Evolutionary conservation across 2,329 filamentous ascomycete species (phyloP), one percentile per base, ranked within the genome.

Genomic region (Rhytidhysteron rufulum): DNA sequence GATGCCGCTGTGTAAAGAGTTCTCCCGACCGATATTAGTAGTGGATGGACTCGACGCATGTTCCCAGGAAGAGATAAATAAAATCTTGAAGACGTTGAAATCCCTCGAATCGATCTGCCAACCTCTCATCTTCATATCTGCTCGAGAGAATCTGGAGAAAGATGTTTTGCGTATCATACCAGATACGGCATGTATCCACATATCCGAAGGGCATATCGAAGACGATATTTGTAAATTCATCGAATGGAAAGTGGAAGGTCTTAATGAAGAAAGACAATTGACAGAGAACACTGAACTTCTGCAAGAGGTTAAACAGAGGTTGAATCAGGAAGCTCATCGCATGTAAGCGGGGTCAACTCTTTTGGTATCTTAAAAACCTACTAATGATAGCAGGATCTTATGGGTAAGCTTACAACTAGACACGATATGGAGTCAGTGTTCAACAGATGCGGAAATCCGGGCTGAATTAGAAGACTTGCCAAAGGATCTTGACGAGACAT

Each of bases 201-300:
- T 33, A 15, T 33, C 31, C 3, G 5, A 5, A 5, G 17, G 18
- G 31, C 3, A 33, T 33, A 11, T 11, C n/a, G 19, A 33, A 18
- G 31, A 33, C 15, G 31, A 33, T 33, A 33, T 33, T 18, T 17
- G 31, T 10, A 33, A 18, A 5, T 33, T 33, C 31, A 18, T 33
- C 11, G 18, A 33, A 15, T 33, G 5, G 31, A 33, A 18, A 18
- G 19, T 33, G 15, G 31, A 33, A 17, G 31, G 19, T 5, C 15
- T 16, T 5, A 33, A 17, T 15, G 10, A 10, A 19, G 31, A 33
- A 33, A 33, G 31, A 17, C 4, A 33, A 11, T 19, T 33, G 13
- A 33, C 31, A 7, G 13, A 33, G 15, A 19, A 33, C 18, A 10
- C 15, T 11, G 11, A 4, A 3, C 11, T 33, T 13, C 31, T 33